Percentiles rank a stretch among this genome's conserved stretches.
These are phyloP conservation scores for Globisporangium irregulare DNA, from an alignment of 352 stramenopile species.

Conservation along the genomic window DNA sequence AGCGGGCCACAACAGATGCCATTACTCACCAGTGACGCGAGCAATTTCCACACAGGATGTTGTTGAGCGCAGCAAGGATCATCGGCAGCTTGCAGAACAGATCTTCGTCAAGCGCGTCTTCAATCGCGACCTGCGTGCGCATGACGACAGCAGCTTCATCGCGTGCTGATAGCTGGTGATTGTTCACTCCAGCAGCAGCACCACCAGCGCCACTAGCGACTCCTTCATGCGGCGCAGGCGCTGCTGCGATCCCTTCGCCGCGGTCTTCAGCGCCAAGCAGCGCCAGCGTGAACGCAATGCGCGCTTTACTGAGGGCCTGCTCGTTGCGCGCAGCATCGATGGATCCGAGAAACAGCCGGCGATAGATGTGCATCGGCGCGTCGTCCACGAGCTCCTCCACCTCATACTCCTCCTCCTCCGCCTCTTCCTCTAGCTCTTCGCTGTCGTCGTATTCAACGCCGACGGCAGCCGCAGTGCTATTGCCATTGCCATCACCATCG, in stretches of 20 bases:
- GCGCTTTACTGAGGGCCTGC: constrained; percentile 26
- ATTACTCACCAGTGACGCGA: too few relatives aligned
- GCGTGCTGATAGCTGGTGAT: background rate
- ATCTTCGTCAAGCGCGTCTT: constrained; percentile 51
- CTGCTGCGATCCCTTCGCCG: background rate
- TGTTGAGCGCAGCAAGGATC: constrained; percentile 34
- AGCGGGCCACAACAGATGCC: background rate
- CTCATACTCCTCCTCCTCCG: constrained; percentile 32
- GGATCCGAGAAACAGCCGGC: constrained; percentile 53
- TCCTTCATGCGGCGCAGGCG: background rate
- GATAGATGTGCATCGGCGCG: constrained; percentile 46
- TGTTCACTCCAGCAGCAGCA: background rate
- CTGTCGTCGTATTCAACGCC: background rate
- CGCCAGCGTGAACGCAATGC: constrained; percentile 40
- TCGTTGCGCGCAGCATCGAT: constrained; percentile 65
- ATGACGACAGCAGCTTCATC: constrained; percentile 2
- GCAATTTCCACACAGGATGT: background rate
- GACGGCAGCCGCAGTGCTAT: background rate
- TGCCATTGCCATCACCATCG: background rate
- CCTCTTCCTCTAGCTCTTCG: constrained; percentile 23
- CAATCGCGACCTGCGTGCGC: constrained; percentile 35
- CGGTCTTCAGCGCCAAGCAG: constrained; percentile 28
- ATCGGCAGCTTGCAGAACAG: constrained; percentile 42
- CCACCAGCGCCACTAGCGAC: background rate
- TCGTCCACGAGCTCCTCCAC: constrained; percentile 60